A percentile compares a stretch with the other conserved stretches of the same genome.
These are phyloP conservation scores for Chionographis japonica DNA, from an alignment of 106 monocot genomes.

Conservation along the genomic window DNA sequence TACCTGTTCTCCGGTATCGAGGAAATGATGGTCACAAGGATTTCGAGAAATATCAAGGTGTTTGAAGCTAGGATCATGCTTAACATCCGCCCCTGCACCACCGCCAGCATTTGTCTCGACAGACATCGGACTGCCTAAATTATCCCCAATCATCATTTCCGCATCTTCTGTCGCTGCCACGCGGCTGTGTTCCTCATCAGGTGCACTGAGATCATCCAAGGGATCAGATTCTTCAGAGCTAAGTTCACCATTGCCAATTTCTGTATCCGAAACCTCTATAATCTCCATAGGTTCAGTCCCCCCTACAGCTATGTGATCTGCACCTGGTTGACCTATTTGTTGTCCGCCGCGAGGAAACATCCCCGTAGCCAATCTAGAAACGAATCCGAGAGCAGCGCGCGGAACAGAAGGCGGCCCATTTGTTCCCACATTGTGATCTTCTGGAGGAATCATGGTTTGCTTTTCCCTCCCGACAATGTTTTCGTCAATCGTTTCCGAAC, in stretches of 20 bases:
- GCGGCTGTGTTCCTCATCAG: constrained; percentile 12
- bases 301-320: constrained; percentile 3
- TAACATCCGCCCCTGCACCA: constrained; percentile 2
- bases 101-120: constrained; percentile 20
- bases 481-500: constrained; percentile 89
- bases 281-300: too few relatives aligned
- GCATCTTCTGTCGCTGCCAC: constrained; percentile 4
- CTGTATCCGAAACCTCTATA: constrained; percentile 11
- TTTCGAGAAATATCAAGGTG: constrained; percentile 75
- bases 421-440: constrained; percentile 20
- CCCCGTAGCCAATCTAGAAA: constrained; percentile 63
- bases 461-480: constrained; percentile 22
- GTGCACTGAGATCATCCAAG: constrained; percentile 10
- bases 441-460: constrained; percentile 7
- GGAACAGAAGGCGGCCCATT: constrained; percentile 43
- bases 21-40: constrained; percentile 77
- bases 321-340: constrained; percentile 13
- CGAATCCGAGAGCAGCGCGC: constrained; percentile 50
- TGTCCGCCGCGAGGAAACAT: constrained; percentile 48
- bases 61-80: constrained; percentile 37
- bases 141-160: constrained; percentile 6
- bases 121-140: constrained; percentile 6
- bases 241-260: constrained; percentile 5
- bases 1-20: constrained; percentile 50
- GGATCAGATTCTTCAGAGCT: constrained; percentile 11